Base-by-base conservation (phyloP, 306 rosid species). In the Herpetospermum pedunculosum region DNA sequence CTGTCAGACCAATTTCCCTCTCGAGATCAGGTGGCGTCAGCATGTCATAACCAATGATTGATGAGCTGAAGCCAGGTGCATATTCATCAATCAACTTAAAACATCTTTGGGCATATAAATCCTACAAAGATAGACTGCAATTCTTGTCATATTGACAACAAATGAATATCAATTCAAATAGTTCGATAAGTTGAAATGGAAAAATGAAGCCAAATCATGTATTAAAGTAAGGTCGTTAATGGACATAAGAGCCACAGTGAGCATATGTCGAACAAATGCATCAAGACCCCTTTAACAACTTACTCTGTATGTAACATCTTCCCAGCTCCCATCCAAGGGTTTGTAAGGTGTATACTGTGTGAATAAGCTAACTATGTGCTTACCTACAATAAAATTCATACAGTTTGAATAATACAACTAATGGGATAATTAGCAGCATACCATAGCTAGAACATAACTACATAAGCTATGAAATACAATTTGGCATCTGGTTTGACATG, bases 11-110 rank as follows among this genome's bases (percentile, higher is more conserved):
- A 18, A 93, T 76, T 86, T 90, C 94, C 86, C 90, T 86, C 82
- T 93, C 98, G 64, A 93, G 98, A 75, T 93, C 98, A 62, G 96
- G 98, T 3, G 98, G 98, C 21, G 98, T 90, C 81, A 93, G 80
- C 98, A 90, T 90, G 80, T 93, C 97, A 44, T 90, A 87, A 32
- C 87, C 98, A 73, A 91, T 75, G 23, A 93, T 21, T 64, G 98
- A 89, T 76, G 92, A 46, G 80, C 94, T 84, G 83, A 93, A 93
- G 65, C 92, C 92, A 25, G 97, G 96, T 54, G 94, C 97, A 79
- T 93, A 91, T 83, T 93, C 96, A 68, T 93, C 97, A 79, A 93
- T 88, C 80, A 91, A 75, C 62, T 48, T 48, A 77, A 91, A 93
- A 83, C 97, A 89, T 80, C 79, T 91, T 75, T 79, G 85, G 21